These are phyloP conservation scores for Alopecurus myosuroides DNA, from an alignment of 176 grass and related monocot genomes.

Conservation along the genomic window DNA sequence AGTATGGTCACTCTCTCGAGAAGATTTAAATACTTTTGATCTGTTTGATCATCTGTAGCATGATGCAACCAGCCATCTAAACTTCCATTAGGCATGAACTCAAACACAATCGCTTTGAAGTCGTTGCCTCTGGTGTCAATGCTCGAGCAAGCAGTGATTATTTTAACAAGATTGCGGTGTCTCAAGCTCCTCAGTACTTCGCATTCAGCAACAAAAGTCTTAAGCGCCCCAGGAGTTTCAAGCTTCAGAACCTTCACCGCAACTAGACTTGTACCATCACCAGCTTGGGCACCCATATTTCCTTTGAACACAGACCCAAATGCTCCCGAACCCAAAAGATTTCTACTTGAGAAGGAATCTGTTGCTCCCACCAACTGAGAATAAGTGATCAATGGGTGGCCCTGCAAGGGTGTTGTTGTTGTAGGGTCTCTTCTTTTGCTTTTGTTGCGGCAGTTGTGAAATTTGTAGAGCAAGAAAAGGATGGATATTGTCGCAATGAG, in stretches of 20 bases:
- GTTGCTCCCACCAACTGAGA: background rate
- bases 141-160: slow-evolving; percentile 28
- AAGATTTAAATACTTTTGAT: background rate
- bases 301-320: slow-evolving; percentile 33
- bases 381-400: background rate
- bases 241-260: slow-evolving; percentile 39
- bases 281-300: background rate
- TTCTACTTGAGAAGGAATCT: background rate
- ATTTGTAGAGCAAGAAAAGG: background rate
- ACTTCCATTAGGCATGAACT: slow-evolving; percentile 9
- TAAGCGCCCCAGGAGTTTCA: background rate
- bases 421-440: background rate
- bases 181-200: slow-evolving; percentile 15
- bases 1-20: slow-evolving; percentile 12
- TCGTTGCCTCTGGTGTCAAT: slow-evolving; percentile 28
- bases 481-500: background rate
- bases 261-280: background rate
- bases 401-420: background rate
- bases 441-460: background rate
- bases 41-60: background rate
- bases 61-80: slow-evolving; percentile 35
- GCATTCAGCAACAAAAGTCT: slow-evolving; percentile 34
- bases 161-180: slow-evolving; percentile 27
- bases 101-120: slow-evolving; percentile 35
- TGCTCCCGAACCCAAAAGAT: slow-evolving; percentile 19